Conservation (phyloP, 345 rosid species). For the Citrus unshiu region DNA sequence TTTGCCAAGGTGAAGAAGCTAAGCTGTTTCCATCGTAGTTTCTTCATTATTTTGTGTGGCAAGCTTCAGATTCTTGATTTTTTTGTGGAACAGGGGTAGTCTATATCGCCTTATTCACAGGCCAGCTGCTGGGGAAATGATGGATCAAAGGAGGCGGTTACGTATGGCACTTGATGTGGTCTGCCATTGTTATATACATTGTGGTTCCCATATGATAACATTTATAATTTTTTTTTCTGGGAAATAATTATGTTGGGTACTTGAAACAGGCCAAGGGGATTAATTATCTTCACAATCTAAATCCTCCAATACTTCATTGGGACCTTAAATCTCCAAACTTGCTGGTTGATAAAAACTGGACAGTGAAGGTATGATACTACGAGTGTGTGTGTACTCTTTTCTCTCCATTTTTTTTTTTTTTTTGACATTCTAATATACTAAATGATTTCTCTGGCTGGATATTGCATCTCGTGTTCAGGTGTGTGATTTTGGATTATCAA, state of each 20-base stretch:
- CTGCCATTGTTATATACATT: conserved; percentile 21
- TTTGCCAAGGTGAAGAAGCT: conserved; percentile 63
- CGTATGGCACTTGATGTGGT: conserved; percentile 98
- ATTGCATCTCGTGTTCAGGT: conserved; percentile 43
- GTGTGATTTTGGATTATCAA: conserved; percentile 93
- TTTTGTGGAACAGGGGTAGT: conserved; percentile 70
- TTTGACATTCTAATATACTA: background rate
- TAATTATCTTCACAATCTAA: conserved; percentile 89
- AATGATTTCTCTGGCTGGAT: background rate
- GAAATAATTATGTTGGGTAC: conserved; percentile 8
- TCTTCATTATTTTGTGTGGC: background rate
- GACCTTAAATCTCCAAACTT: conserved; percentile 95
- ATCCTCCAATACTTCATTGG: conserved; percentile 95
- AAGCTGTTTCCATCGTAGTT: background rate
- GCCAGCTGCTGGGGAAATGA: conserved; percentile 75
- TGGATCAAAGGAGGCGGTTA: conserved; percentile 82
- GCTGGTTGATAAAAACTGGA: conserved; percentile 95
- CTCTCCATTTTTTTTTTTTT: no score
- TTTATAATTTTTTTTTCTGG: background rate
- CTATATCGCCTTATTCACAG: conserved; percentile 82
- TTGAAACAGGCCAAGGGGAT: conserved; percentile 88
- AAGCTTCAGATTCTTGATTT: conserved; percentile 10
- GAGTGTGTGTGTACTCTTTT: no score
- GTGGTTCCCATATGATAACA: background rate
- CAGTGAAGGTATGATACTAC: conserved; percentile 61